These are phyloP conservation scores for Solanum ossicruentum DNA, from an alignment of 257 asterid genomes.

Conservation along the genomic window DNA sequence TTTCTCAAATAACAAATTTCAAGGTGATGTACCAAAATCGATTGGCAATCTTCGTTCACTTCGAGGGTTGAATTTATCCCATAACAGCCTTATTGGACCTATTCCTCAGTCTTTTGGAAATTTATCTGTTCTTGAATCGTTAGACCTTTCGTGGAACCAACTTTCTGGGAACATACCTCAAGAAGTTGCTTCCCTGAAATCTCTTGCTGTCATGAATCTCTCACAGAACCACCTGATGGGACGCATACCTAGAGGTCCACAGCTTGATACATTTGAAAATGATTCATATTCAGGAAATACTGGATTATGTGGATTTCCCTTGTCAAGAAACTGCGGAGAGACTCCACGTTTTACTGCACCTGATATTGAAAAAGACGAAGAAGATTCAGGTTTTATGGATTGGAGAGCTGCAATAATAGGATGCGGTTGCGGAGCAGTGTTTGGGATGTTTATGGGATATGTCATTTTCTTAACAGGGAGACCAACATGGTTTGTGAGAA, in stretches of 20 bases:
- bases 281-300: background rate
- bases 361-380: background rate
- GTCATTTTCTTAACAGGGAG: conserved; percentile 7
- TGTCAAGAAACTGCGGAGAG: background rate
- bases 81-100: background rate
- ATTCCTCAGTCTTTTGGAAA: background rate
- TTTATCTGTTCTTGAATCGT: background rate
- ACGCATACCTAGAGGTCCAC: background rate
- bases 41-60: background rate
- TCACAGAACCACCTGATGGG: conserved; percentile 1
- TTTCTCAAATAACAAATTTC: background rate
- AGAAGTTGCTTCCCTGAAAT: background rate
- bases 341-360: background rate
- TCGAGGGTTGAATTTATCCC: background rate
- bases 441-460: conserved; percentile 3
- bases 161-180: background rate
- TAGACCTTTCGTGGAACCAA: background rate
- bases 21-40: background rate
- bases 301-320: conserved; percentile 4
- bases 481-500: conserved; percentile 4
- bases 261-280: background rate
- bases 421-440: conserved; percentile 7
- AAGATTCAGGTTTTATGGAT: background rate
- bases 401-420: conserved; percentile 18
- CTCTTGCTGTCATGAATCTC: background rate